Evolutionary conservation across 768 basidiomycete genomes (phyloP), one percentile per base, ranked within the genome.

Genomic region (Suillus brevipes): DNA sequence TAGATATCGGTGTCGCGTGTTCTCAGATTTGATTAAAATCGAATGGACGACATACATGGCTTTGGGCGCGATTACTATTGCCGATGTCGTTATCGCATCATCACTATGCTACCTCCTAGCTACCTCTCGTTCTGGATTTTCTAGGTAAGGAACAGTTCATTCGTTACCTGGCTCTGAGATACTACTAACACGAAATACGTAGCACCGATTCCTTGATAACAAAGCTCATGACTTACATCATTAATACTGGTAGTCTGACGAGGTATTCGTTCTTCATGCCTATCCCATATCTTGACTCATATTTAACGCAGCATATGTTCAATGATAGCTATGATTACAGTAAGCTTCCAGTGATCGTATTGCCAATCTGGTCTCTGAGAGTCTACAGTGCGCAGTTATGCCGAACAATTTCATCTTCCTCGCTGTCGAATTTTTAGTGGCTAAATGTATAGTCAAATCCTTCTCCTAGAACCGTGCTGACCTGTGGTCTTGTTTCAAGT

Each of bases 41-140:
- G 37, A 61, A 18, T 63, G 62, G 62, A 2, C 37, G 14, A 63
- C 62, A 40, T 63, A 31, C 28, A 28, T 61, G 42, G 5, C 57
- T 31, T 23, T 63, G 36, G 62, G 14, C 20, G 14, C 37, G 6
- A 38, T 42, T 31, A 23, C 34, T 31, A 16, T 60, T 18, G 23
- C 25, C 25, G 62, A 63, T 12, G 0, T 63, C 18, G 12, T 40
- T 6, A 14, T 60, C 13, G 62, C 62, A 63, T 56, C 55, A 14
- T 63, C 57, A 37, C n/a, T 63, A 37, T 63, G 62, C 23, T 63
- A 63, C n/a, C 25, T 63, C 28, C 50, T 63, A 4, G 42, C 62
- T 38, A 59, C 37, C 2, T 59, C 62, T 1, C 62, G 36, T 57
- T 61, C 25, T 8, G 62, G 62, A 23, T 60, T 63, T 3, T 16